Evolutionary conservation across 306 rosid genomes (phyloP).

Genomic region (Quercus suber): DNA sequence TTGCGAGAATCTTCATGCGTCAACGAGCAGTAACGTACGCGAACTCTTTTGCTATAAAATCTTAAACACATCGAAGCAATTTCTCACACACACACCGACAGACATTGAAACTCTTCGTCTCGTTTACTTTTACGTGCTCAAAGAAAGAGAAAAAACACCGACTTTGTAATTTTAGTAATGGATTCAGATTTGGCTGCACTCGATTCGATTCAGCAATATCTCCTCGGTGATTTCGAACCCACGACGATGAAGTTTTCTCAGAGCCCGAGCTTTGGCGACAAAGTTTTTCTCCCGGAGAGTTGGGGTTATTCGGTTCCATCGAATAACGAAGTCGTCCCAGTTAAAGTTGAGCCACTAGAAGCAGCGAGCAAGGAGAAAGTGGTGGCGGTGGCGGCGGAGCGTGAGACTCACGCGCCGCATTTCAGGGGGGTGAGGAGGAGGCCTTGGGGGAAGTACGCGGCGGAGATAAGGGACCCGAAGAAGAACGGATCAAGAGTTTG

Average conservation of each 20-base stretch:
- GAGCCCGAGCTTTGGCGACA: too few relatives aligned
- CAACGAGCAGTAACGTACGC: too few relatives aligned
- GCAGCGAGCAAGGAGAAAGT: too few relatives aligned
- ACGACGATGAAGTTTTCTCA: not conserved
- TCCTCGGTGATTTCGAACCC: not conserved
- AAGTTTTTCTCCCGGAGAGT: not conserved
- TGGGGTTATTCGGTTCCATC: not conserved
- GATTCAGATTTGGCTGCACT: not conserved
- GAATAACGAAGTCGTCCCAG: too few relatives aligned
- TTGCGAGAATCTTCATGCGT: too few relatives aligned
- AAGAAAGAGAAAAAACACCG: too few relatives aligned
- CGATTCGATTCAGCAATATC: not conserved
- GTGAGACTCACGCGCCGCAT: not conserved
- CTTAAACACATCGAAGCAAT: too few relatives aligned
- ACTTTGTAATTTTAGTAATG: not conserved
- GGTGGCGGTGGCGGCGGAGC: not conserved
- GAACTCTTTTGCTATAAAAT: too few relatives aligned
- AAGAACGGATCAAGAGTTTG: slow-evolving; percentile 48
- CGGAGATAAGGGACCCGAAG: slow-evolving; percentile 53
- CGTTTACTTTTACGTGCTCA: not conserved
- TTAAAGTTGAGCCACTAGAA: too few relatives aligned
- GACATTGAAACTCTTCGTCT: not conserved
- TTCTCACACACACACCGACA: not conserved
- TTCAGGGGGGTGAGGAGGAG: slow-evolving; percentile 51
- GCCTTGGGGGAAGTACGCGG: slow-evolving; percentile 67